Evolutionary conservation across 192 early-diverging fungal genomes (phyloP).

Genomic region (Ambispora gerdemannii): DNA sequence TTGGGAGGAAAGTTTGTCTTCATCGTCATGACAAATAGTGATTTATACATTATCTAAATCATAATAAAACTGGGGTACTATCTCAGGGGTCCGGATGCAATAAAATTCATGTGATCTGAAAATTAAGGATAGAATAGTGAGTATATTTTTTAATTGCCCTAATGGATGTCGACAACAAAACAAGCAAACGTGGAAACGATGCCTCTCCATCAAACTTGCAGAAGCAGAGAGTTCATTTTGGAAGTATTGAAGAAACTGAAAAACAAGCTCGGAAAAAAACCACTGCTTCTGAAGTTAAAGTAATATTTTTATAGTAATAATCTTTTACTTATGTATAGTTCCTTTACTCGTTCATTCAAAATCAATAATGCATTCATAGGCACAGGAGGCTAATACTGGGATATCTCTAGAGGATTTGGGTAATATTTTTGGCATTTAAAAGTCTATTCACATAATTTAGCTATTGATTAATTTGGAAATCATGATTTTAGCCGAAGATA

Average conservation of each 20-base stretch:
- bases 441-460: neutral
- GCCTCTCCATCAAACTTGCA: neutral
- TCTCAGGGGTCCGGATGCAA: too few relatives aligned
- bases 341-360: too few relatives aligned
- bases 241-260: conserved; percentile 47
- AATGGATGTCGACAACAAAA: neutral
- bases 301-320: neutral
- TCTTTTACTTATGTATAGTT: too few relatives aligned
- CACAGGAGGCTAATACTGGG: conserved; percentile 25
- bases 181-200: neutral
- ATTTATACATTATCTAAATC: too few relatives aligned
- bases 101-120: too few relatives aligned
- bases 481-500: conserved; percentile 26
- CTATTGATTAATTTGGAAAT: neutral
- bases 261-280: neutral
- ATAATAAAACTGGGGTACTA: too few relatives aligned
- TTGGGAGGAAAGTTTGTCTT: too few relatives aligned
- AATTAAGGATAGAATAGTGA: too few relatives aligned
- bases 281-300: neutral
- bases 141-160: too few relatives aligned
- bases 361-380: too few relatives aligned
- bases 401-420: conserved; percentile 47
- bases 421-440: conserved; percentile 1
- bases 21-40: too few relatives aligned
- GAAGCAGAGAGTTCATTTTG: conserved; percentile 62